Evolutionary conservation across 352 stramenopile species (phyloP).

Genomic region (Phytophthora pinifolia): DNA sequence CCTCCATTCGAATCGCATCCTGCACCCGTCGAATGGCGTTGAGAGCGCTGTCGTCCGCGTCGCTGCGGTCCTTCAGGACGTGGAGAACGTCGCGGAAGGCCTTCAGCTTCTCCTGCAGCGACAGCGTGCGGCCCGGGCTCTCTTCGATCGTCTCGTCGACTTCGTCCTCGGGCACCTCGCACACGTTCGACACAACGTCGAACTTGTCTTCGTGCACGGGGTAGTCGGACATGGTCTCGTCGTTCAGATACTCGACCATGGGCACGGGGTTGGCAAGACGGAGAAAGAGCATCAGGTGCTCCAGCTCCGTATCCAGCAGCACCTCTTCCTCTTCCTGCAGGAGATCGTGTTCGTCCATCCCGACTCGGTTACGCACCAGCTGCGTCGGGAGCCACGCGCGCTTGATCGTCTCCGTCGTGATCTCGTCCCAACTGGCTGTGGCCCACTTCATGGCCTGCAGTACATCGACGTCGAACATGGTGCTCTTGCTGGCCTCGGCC

Average conservation of each 20-base stretch:
- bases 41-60: slow-evolving; percentile 55
- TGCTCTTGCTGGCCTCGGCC: slow-evolving; percentile 41
- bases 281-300: slow-evolving; percentile 68
- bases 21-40: slow-evolving; percentile 64
- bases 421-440: slow-evolving; percentile 63
- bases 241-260: slow-evolving; percentile 71
- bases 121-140: slow-evolving; percentile 37
- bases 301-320: slow-evolving; percentile 60
- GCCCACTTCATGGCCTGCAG: slow-evolving; percentile 85
- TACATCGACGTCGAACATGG: slow-evolving; percentile 65
- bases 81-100: slow-evolving; percentile 78
- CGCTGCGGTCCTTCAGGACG: slow-evolving; percentile 70
- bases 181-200: slow-evolving; percentile 65
- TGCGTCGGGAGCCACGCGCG: slow-evolving; percentile 66
- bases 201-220: slow-evolving; percentile 85
- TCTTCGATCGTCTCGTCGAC: slow-evolving; percentile 56
- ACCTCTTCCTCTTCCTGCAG: slow-evolving; percentile 62
- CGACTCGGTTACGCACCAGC: slow-evolving; percentile 50
- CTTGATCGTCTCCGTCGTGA: slow-evolving; percentile 68
- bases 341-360: slow-evolving; percentile 46
- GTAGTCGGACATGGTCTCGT: slow-evolving; percentile 68
- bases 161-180: slow-evolving; percentile 71
- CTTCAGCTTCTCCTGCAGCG: slow-evolving; percentile 78
- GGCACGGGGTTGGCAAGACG: slow-evolving; percentile 58
- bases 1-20: slow-evolving; percentile 59